Percentiles rank a stretch among this genome's conserved stretches.
These are phyloP conservation scores for Vaccinium darrowii DNA, from an alignment of 148 eudicot species.

Conservation along the genomic window DNA sequence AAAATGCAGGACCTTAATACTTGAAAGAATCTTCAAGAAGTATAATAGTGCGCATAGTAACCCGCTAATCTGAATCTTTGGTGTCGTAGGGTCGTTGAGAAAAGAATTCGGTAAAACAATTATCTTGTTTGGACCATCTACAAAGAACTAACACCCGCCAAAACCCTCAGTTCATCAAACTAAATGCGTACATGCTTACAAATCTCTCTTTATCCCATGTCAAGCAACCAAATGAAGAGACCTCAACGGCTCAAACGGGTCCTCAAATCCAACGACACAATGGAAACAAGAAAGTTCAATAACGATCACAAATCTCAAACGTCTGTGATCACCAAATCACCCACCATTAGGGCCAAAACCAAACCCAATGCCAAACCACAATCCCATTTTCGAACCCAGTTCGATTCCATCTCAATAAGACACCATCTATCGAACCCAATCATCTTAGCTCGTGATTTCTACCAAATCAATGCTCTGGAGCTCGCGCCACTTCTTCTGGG, in stretches of 20 bases:
- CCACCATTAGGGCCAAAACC: constrained; percentile 10
- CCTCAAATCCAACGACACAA: background rate
- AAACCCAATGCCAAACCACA: constrained; percentile 26
- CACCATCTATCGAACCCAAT: constrained; percentile 17
- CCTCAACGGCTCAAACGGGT: constrained; percentile 30
- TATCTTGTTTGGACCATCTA: no score
- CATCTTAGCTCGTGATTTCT: constrained; percentile 49
- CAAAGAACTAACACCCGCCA: background rate
- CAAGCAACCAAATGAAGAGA: constrained; percentile 27
- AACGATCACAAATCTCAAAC: background rate
- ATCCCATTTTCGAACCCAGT: constrained; percentile 10
- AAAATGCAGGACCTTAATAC: no score
- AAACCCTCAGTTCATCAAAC: background rate
- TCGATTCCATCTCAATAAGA: constrained; percentile 7
- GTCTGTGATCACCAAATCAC: constrained; percentile 4
- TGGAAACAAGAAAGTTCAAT: constrained; percentile 17
- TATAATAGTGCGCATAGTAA: no score
- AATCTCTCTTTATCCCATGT: background rate
- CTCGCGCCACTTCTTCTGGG: constrained; percentile 95
- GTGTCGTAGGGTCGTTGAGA: no score
- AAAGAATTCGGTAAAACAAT: no score
- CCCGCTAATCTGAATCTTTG: no score
- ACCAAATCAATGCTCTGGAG: constrained; percentile 78
- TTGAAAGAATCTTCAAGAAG: no score
- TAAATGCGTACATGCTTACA: background rate